phyloP scores from a whole-genome alignment of 805 yeast genomes.

The Debaryomyces maramus region DNA sequence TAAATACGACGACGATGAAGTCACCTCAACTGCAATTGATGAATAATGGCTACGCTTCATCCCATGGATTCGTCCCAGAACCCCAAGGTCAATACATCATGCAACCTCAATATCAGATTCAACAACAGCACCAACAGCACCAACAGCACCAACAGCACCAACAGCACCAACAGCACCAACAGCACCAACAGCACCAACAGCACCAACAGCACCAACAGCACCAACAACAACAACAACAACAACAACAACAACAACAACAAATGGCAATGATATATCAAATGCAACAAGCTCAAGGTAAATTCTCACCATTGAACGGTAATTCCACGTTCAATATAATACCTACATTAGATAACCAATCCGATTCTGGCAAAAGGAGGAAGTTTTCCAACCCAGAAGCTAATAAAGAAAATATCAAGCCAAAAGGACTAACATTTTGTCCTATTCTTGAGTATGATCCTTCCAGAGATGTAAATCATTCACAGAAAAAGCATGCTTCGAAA shows the following conservation, averaged over 20 bases:
- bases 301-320: neutral
- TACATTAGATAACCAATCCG: neutral
- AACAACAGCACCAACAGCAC: slow-evolving; percentile 11
- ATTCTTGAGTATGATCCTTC: slow-evolving; percentile 44
- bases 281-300: slow-evolving; percentile 4
- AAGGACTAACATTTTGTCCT: slow-evolving; percentile 38
- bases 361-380: slow-evolving; percentile 2
- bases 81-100: slow-evolving; percentile 17
- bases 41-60: slow-evolving; percentile 22
- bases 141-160: slow-evolving; percentile 9
- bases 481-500: slow-evolving; percentile 15
- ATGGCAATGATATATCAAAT: slow-evolving; percentile 1
- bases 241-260: slow-evolving; percentile 11
- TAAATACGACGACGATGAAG: neutral
- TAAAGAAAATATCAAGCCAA: slow-evolving; percentile 24
- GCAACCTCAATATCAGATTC: slow-evolving; percentile 9
- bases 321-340: slow-evolving; percentile 1
- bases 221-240: no score
- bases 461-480: slow-evolving; percentile 20
- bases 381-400: slow-evolving; percentile 11
- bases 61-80: slow-evolving; percentile 16
- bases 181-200: slow-evolving; percentile 10
- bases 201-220: no score
- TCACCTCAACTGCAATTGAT: slow-evolving; percentile 16
- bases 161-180: slow-evolving; percentile 11